Percentiles rank a stretch among this genome's conserved stretches.
Evolutionary conservation across 257 asterid genomes (phyloP).

Genomic region (Solanum paucissectum): DNA sequence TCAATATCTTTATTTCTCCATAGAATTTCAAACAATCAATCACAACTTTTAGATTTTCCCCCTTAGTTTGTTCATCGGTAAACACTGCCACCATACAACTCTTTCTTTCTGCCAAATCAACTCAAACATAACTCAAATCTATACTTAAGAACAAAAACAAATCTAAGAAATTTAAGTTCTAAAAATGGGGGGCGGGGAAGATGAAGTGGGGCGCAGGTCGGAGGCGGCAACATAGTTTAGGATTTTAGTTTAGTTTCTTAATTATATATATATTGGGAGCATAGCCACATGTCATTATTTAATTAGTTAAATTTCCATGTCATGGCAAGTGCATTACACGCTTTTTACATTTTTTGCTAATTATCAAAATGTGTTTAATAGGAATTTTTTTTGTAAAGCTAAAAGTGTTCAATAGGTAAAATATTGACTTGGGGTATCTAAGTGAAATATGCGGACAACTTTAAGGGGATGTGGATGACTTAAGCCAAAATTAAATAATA

Average conservation of each 20-base stretch:
- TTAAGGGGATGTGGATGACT: not conserved
- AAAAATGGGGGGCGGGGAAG: not conserved
- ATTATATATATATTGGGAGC: not conserved
- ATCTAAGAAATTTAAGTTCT: no score
- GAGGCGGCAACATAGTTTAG: not conserved
- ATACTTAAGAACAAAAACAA: not conserved
- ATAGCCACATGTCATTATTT: not conserved
- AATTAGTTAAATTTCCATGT: not conserved
- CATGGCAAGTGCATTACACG: not conserved
- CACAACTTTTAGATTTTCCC: no score
- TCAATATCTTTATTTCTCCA: not conserved
- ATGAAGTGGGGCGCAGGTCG: not conserved
- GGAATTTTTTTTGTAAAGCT: not conserved
- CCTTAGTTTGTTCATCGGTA: not conserved
- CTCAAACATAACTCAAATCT: not conserved
- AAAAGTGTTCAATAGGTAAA: not conserved
- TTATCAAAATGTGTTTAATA: not conserved
- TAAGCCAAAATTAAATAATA: no score
- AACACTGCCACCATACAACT: not conserved
- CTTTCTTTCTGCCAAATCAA: not conserved
- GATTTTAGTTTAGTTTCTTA: not conserved
- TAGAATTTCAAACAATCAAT: not conserved
- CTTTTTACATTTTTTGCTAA: not conserved
- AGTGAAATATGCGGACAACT: not conserved
- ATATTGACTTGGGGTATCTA: not conserved